A percentile compares a stretch with the other conserved stretches of the same genome.
These are phyloP conservation scores for Geotrichum cucujoidarum DNA, from an alignment of 1,139 yeast species.

Conservation along the genomic window DNA sequence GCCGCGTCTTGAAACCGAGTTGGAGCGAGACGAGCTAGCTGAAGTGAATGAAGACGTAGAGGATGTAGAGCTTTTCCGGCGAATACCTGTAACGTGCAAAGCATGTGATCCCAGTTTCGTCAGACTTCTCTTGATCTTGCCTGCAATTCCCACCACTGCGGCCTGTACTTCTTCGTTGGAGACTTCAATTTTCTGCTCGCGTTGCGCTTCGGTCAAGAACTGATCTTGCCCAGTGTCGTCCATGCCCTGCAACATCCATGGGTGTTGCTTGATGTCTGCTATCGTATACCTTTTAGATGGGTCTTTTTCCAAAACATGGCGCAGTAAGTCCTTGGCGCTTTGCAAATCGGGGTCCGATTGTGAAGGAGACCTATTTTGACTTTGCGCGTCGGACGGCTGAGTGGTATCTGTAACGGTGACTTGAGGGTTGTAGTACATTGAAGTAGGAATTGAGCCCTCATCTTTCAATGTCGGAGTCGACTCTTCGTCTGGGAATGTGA, in stretches of 20 bases:
- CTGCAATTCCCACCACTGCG: conserved; percentile 73
- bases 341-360: conserved; percentile 30
- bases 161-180: conserved; percentile 63
- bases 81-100: conserved; percentile 41
- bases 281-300: conserved; percentile 67
- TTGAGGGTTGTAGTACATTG: conserved; percentile 19
- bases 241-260: conserved; percentile 65
- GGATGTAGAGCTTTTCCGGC: conserved; percentile 23
- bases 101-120: conserved; percentile 45
- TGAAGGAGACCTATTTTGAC: conserved; percentile 25
- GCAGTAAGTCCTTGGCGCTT: conserved; percentile 60
- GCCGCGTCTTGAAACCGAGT: conserved; percentile 5
- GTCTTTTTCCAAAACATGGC: conserved; percentile 62
- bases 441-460: conserved; percentile 5
- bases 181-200: conserved; percentile 48
- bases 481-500: conserved; percentile 53
- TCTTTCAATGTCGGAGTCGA: conserved; percentile 8
- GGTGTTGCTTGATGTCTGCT: conserved; percentile 69
- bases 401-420: conserved; percentile 4
- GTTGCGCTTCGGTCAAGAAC: conserved; percentile 34
- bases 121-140: conserved; percentile 51
- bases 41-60: conserved; percentile 19
- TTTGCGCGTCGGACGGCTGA: conserved; percentile 1
- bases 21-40: conserved; percentile 9
- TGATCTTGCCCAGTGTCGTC: conserved; percentile 41